These are phyloP conservation scores for Ophiocordyceps robertsii DNA, from an alignment of 2,329 filamentous ascomycete species.

Conservation along the genomic window DNA sequence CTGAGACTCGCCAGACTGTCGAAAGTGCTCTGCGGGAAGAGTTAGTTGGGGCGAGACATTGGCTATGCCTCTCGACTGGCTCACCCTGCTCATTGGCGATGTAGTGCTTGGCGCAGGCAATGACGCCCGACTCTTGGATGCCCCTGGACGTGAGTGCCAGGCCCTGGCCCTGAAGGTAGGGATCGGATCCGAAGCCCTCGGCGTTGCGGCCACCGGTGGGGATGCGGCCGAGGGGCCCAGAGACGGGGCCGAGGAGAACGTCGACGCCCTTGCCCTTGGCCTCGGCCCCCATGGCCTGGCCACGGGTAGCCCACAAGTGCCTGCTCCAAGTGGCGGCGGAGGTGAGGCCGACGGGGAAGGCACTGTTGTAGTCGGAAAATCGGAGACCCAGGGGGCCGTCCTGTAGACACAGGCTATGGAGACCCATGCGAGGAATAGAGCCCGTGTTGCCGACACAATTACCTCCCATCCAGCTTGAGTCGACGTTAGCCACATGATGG, in stretches of 20 bases:
- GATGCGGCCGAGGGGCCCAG: conserved; percentile 31
- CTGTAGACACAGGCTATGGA: conserved; percentile 70
- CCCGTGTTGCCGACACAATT: conserved; percentile 68
- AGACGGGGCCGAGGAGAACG: conserved; percentile 44
- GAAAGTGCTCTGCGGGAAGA: conserved; percentile 47
- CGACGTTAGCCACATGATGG: background rate
- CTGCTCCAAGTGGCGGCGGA: conserved; percentile 76
- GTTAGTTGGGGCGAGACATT: background rate
- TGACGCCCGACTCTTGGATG: conserved; percentile 69
- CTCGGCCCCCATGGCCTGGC: conserved; percentile 40
- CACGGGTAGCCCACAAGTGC: conserved; percentile 43
- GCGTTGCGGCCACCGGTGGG: conserved; percentile 42
- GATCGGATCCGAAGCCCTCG: conserved; percentile 59
- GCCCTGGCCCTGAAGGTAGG: conserved; percentile 58
- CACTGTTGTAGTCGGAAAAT: conserved; percentile 64
- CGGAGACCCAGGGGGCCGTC: conserved; percentile 75
- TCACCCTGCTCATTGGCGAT: conserved; percentile 56
- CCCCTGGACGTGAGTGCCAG: conserved; percentile 63
- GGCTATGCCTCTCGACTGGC: background rate
- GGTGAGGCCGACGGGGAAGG: conserved; percentile 67
- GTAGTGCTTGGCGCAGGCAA: conserved; percentile 72
- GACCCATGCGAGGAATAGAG: conserved; percentile 53
- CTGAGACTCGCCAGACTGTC: conserved; percentile 43
- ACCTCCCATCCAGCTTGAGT: conserved; percentile 34
- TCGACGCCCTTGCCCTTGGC: conserved; percentile 66